A percentile compares a stretch with the other conserved stretches of the same genome.
Evolutionary conservation across 495 filamentous ascomycete genomes (phyloP).

Genomic region (Apiosordaria backusii): DNA sequence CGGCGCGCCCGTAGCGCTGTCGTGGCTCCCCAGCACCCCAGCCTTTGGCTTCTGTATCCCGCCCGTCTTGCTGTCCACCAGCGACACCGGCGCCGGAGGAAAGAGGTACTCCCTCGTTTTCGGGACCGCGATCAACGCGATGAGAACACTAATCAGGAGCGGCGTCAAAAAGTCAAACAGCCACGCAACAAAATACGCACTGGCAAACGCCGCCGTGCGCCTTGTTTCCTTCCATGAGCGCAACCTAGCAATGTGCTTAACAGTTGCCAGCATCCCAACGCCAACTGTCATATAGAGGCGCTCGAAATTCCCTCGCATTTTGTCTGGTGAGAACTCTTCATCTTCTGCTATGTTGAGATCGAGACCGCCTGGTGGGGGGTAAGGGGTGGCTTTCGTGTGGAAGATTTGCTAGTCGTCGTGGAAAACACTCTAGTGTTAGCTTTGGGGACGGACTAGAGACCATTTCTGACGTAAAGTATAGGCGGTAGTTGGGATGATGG

Average conservation of each 20-base stretch:
- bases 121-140: conserved; percentile 66
- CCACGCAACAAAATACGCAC: conserved; percentile 73
- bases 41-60: conserved; percentile 65
- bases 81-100: conserved; percentile 65
- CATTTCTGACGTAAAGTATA: background rate
- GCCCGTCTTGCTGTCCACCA: conserved; percentile 60
- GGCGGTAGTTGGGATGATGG: no score
- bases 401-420: conserved; percentile 69
- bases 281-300: conserved; percentile 79
- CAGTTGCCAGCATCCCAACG: conserved; percentile 61
- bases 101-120: conserved; percentile 63
- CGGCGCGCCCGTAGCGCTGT: conserved; percentile 75
- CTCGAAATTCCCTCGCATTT: conserved; percentile 75
- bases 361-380: conserved; percentile 51
- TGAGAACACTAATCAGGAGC: conserved; percentile 49
- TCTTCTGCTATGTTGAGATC: conserved; percentile 79
- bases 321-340: conserved; percentile 84
- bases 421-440: background rate
- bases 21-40: conserved; percentile 69
- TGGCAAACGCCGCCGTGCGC: conserved; percentile 65
- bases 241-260: conserved; percentile 71
- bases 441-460: background rate
- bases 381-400: conserved; percentile 67
- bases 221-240: conserved; percentile 75
- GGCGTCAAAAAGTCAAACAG: conserved; percentile 70